Base-by-base conservation (phyloP, 305 asterid genomes). In the Rubia balearica region DNA sequence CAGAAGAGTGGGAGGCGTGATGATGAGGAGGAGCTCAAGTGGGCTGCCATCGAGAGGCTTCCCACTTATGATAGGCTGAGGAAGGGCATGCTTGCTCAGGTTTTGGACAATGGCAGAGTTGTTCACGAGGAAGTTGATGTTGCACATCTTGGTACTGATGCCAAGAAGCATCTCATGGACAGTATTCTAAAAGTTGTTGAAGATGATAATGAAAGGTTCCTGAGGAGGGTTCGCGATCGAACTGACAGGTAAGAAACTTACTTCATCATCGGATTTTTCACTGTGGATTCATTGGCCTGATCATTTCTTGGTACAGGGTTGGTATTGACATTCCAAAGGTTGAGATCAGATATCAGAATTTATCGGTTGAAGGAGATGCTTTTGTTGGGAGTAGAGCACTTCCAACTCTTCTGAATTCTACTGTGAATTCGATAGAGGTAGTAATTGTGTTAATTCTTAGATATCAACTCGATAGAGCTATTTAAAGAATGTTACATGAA, bases 11-110 rank as follows among this genome's bases (percentile, higher is more conserved):
- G 79, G 60, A 80, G 94, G 65, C 96, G 82, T 4, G 78, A 76
- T 69, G 93, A 94, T 49, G 90, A 93, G 70, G 95, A 89, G 22
- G 99, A 94, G 85, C 90, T 93, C 1, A 85, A 81, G 79, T 90
- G 97, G 98, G 97, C 97, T 12, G 97, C 97, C 61, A 88, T 91
- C 3, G 98, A 93, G 77, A 83, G 96, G 76, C 95, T 92, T 33
- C 97, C 98, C 0, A 92, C 97, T 0, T 87, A 80, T 68, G 98
- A 90, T 71, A 86, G 98, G 11, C 74, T 87, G 70, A 83, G 95
- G 78, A 90, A 81, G 77, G 95, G 97, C 78, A 83, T 90, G 65
- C 68, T 90, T 71, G 89, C 79, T 68, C 82, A 82, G 62, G 90
- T 87, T 21, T 66, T 81, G 84, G 96, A 90, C 19, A 89, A 86